phyloP scores from a whole-genome alignment of 768 basidiomycete genomes.

The Flagelloscypha sp. region DNA sequence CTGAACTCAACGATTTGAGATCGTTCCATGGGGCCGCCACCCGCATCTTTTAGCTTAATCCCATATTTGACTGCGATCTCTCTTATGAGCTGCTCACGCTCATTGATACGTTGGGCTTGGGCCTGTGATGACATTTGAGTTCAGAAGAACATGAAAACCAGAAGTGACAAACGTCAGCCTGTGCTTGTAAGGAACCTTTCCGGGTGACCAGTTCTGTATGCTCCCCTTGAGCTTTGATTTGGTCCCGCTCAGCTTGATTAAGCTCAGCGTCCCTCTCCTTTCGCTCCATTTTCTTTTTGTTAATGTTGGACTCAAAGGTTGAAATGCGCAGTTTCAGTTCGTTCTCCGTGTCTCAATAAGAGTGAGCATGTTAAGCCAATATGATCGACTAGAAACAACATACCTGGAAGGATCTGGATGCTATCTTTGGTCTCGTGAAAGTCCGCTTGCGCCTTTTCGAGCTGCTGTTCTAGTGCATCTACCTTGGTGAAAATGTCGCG shows the following conservation, averaged over 20 bases:
- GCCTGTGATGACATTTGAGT: conserved; percentile 34
- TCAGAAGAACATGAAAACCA: not conserved
- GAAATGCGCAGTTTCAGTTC: conserved; percentile 51
- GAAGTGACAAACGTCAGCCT: conserved; percentile 51
- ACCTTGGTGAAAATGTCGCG: conserved; percentile 74
- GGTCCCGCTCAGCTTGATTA: conserved; percentile 57
- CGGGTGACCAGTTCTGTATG: conserved; percentile 51
- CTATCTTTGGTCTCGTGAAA: conserved; percentile 54
- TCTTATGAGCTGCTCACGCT: conserved; percentile 68
- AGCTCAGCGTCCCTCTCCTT: conserved; percentile 39
- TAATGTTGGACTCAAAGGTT: conserved; percentile 54
- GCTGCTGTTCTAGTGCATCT: conserved; percentile 53
- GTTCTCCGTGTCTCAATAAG: conserved; percentile 57
- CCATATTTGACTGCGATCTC: conserved; percentile 58
- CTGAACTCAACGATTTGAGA: conserved; percentile 70
- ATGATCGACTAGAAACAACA: conserved; percentile 10
- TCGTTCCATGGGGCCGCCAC: conserved; percentile 58
- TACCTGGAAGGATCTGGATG: conserved; percentile 61
- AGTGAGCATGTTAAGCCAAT: not conserved
- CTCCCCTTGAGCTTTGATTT: conserved; percentile 35
- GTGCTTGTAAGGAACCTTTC: conserved; percentile 63
- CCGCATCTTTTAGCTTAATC: conserved; percentile 74
- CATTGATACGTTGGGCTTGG: conserved; percentile 59
- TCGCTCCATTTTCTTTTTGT: conserved; percentile 40
- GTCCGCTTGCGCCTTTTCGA: conserved; percentile 52